A percentile compares a stretch with the other conserved stretches of the same genome.
These are phyloP conservation scores for Protomyces inundatus DNA, from an alignment of 1,139 yeast genomes.

Conservation along the genomic window DNA sequence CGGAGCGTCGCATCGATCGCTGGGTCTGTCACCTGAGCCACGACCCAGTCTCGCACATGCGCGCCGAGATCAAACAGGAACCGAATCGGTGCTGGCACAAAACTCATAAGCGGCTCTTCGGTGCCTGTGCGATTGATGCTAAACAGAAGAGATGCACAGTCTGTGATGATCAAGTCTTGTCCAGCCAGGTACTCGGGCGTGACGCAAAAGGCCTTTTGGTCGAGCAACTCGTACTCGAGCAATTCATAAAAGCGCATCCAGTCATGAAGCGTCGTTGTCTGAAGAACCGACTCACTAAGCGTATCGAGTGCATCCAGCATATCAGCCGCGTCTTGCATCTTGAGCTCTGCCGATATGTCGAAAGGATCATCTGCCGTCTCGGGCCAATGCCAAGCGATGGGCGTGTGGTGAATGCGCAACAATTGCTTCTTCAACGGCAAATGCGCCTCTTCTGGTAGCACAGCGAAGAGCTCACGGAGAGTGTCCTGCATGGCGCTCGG, in stretches of 20 bases:
- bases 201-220: slow-evolving; percentile 51
- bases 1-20: slow-evolving; percentile 54
- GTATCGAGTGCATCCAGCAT: slow-evolving; percentile 62
- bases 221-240: slow-evolving; percentile 60
- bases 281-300: slow-evolving; percentile 56
- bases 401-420: slow-evolving; percentile 9
- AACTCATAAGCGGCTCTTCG: slow-evolving; percentile 47
- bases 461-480: slow-evolving; percentile 12
- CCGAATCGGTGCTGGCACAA: slow-evolving; percentile 66
- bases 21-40: slow-evolving; percentile 60
- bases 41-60: slow-evolving; percentile 61
- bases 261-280: slow-evolving; percentile 59
- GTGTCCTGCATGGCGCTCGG: neutral
- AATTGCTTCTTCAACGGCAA: neutral
- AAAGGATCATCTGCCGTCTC: slow-evolving; percentile 1
- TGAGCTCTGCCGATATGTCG: neutral
- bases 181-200: slow-evolving; percentile 42
- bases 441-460: neutral
- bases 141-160: slow-evolving; percentile 65
- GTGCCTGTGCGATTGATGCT: slow-evolving; percentile 46
- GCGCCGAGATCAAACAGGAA: slow-evolving; percentile 62
- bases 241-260: slow-evolving; percentile 76
- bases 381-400: neutral
- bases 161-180: slow-evolving; percentile 59
- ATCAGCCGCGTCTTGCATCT: slow-evolving; percentile 43